Evolutionary conservation across 306 rosid species (phyloP).

Genomic region (Pachyrhizus erosus): DNA sequence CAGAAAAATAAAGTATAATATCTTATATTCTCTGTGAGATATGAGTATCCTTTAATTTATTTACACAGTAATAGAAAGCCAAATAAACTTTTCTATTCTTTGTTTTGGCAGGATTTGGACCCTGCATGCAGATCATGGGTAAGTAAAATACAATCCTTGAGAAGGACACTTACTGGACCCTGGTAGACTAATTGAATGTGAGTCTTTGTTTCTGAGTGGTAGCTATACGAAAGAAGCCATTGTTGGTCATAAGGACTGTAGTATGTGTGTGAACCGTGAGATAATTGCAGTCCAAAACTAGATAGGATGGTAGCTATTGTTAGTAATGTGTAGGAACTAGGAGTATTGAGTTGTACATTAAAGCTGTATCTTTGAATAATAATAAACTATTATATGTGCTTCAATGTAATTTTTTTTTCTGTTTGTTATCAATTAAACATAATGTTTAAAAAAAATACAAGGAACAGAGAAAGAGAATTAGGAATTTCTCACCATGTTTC

Average conservation of each 20-base stretch:
- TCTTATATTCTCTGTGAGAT: not conserved
- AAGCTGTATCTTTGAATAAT: slow-evolving; percentile 46
- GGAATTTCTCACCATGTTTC: no score
- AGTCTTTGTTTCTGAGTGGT: slow-evolving; percentile 29
- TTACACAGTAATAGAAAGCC: slow-evolving; percentile 5
- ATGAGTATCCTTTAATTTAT: not conserved
- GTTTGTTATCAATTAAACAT: no score
- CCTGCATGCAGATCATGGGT: slow-evolving; percentile 41
- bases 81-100: not conserved
- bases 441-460: no score
- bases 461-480: no score
- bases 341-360: slow-evolving; percentile 58
- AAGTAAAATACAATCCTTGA: slow-evolving; percentile 69
- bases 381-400: slow-evolving; percentile 41
- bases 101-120: slow-evolving; percentile 61
- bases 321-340: slow-evolving; percentile 53
- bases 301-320: slow-evolving; percentile 46
- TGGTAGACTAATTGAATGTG: slow-evolving; percentile 57
- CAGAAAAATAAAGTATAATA: slow-evolving; percentile 72
- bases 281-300: slow-evolving; percentile 37
- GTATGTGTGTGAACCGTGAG: slow-evolving; percentile 45
- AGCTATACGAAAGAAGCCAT: slow-evolving; percentile 35
- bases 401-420: slow-evolving; percentile 38
- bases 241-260: slow-evolving; percentile 42
- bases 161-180: slow-evolving; percentile 93